Evolutionary conservation across 768 basidiomycete species (phyloP), one percentile per base, ranked within the genome.

Genomic region (Tylopilus felleus): DNA sequence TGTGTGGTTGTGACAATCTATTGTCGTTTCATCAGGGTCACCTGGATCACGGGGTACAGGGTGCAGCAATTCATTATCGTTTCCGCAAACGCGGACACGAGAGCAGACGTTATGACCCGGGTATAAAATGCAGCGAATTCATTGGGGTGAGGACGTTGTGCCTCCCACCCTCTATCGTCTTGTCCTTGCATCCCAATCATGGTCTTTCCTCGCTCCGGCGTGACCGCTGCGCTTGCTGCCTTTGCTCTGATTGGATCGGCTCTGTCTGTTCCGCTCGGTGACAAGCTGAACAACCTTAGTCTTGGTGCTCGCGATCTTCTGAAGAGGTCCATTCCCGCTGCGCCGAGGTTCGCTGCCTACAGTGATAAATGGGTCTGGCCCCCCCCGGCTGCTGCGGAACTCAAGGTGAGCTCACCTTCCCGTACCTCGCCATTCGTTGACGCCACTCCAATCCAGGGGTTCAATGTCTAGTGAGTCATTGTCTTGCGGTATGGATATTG

Each of bases 271-370:
- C 51, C 66, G 13, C 51, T 66, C 10, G 47, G 19, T 12, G 51
- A 62, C 14, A 68, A 50, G 48, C 44, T 66, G 17, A 49, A 17
- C 25, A 31, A 23, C 33, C 57, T 66, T 29, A 65, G 45, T 43
- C 63, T 56, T 1, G 41, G 23, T 5, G 66, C 65, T 23, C 58
- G 59, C 25, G 61, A 55, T 4, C n/a, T 66, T 8, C 21, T 64
- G 29, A 59, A 53, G 55, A 51, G 43, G 40, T 33, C 63, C 0
- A 31, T 40, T 5, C 74, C 77, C 0, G 72, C 75, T 27, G 73
- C 80, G 6, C 84, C 83, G 23, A 76, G 80, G 57, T 86, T 73
- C 28, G 42, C 74, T 7, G 61, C 66, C 16, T 77, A 77, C 56
- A 65, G 70, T 45, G 76, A 77, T 47, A 58, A 65, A 22, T 82